A percentile compares a stretch with the other conserved stretches of the same genome.
Evolutionary conservation across 2,329 filamentous ascomycete genomes (phyloP).

Genomic region (Passalora sequoiae): DNA sequence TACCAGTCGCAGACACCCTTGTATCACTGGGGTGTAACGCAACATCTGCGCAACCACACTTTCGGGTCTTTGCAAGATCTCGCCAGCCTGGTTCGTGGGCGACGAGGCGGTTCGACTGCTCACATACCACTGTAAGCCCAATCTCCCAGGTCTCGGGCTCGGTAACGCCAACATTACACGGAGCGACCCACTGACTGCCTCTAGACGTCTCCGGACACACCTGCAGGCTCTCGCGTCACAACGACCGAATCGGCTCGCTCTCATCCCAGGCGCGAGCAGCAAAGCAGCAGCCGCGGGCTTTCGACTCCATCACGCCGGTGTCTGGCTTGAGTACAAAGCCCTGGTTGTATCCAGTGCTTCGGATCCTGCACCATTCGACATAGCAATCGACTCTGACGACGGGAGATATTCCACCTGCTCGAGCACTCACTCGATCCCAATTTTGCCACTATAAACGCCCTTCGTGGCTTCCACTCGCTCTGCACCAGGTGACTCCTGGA

Average conservation of each 20-base stretch:
- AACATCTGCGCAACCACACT: constrained; percentile 46
- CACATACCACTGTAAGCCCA: constrained; percentile 34
- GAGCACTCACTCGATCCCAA: constrained; percentile 6
- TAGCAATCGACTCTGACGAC: constrained; percentile 20
- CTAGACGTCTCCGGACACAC: constrained; percentile 40
- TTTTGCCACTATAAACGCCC: constrained; percentile 22
- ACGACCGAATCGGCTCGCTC: constrained; percentile 24
- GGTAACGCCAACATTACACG: constrained; percentile 35
- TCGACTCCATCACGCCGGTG: constrained; percentile 26
- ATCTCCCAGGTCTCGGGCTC: constrained; percentile 33
- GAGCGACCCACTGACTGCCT: constrained; percentile 38
- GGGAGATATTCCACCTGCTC: constrained; percentile 1
- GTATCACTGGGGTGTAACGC: constrained; percentile 38
- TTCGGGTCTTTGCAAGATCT: constrained; percentile 38
- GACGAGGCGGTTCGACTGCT: constrained; percentile 34
- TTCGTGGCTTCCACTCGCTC: constrained; percentile 32
- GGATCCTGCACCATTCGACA: constrained; percentile 28
- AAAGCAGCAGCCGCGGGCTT: constrained; percentile 23
- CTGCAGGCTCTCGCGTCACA: constrained; percentile 43
- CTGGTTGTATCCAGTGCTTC: constrained; percentile 29
- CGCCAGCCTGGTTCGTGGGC: constrained; percentile 33
- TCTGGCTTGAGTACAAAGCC: constrained; percentile 36
- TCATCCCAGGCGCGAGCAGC: constrained; percentile 18
- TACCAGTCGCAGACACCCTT: constrained; percentile 25
- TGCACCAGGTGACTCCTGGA: constrained; percentile 28